These are phyloP conservation scores for Nothopassalora personata DNA, from an alignment of 2,329 filamentous ascomycete genomes.

Conservation along the genomic window DNA sequence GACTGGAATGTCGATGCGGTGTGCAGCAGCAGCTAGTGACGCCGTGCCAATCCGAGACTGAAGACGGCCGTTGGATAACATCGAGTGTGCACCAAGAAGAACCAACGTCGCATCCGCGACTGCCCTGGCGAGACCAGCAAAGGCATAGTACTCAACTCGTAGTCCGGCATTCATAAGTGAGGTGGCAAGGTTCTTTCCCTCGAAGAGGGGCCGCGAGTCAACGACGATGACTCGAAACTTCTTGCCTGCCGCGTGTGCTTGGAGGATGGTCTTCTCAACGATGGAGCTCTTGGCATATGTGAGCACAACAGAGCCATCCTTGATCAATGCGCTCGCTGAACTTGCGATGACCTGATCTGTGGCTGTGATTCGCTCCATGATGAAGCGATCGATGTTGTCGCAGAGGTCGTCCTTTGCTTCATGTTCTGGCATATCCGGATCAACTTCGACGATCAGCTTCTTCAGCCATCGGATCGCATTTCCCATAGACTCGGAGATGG, in stretches of 20 bases:
- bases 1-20: conserved; percentile 69
- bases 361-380: conserved; percentile 81
- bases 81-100: conserved; percentile 82
- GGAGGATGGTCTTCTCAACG: conserved; percentile 74
- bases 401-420: conserved; percentile 75
- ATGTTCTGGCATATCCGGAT: conserved; percentile 75
- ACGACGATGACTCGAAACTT: conserved; percentile 79
- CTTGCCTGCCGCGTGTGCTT: conserved; percentile 64
- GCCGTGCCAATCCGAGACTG: conserved; percentile 85
- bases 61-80: conserved; percentile 90
- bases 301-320: conserved; percentile 73
- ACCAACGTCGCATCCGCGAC: conserved; percentile 67
- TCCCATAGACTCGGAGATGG: conserved; percentile 93
- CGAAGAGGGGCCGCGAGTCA: conserved; percentile 67
- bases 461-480: conserved; percentile 95
- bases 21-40: conserved; percentile 76
- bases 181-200: conserved; percentile 67
- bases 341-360: conserved; percentile 81
- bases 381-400: conserved; percentile 79
- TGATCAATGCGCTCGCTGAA: conserved; percentile 69
- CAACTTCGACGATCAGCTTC: conserved; percentile 82
- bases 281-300: conserved; percentile 83
- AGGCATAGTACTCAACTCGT: conserved; percentile 73
- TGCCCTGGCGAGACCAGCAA: conserved; percentile 70
- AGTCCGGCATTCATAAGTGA: conserved; percentile 65